Percentiles rank a stretch among this genome's conserved stretches.
These are phyloP conservation scores for Verticillium longisporum DNA, from an alignment of 2,329 filamentous ascomycete genomes.

Conservation along the genomic window DNA sequence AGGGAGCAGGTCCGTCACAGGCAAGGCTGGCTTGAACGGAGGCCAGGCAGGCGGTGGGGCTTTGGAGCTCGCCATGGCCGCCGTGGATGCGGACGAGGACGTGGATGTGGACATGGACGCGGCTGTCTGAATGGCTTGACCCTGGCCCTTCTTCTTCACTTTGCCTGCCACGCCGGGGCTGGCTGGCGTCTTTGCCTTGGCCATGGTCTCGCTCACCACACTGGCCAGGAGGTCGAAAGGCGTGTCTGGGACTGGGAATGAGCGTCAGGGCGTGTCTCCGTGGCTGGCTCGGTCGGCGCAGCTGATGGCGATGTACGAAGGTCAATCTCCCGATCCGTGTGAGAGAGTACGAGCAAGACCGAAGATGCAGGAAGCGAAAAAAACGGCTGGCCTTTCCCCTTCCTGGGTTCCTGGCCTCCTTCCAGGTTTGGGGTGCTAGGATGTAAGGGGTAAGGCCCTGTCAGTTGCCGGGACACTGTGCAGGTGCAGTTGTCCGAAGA, in stretches of 20 bases:
- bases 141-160: conserved; percentile 5
- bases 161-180: conserved; percentile 1
- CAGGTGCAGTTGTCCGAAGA: neutral
- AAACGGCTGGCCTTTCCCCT: neutral
- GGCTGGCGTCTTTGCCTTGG: conserved; percentile 12
- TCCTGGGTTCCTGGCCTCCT: too few relatives aligned
- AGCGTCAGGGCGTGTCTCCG: neutral
- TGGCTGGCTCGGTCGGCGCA: neutral
- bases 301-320: neutral
- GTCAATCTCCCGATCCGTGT: neutral
- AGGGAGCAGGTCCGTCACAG: conserved; percentile 56
- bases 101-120: neutral
- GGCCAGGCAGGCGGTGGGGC: conserved; percentile 55
- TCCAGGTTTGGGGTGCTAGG: too few relatives aligned
- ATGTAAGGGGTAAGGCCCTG: neutral
- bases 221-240: neutral
- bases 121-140: neutral
- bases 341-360: neutral
- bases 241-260: too few relatives aligned
- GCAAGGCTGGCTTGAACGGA: conserved; percentile 60
- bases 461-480: neutral
- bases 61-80: conserved; percentile 11
- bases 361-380: neutral
- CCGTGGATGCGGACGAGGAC: conserved; percentile 7
- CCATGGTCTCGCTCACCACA: neutral